Conservation (phyloP, 1,284 basidiomycete species). For the Ganoderma resinaceum region DNA sequence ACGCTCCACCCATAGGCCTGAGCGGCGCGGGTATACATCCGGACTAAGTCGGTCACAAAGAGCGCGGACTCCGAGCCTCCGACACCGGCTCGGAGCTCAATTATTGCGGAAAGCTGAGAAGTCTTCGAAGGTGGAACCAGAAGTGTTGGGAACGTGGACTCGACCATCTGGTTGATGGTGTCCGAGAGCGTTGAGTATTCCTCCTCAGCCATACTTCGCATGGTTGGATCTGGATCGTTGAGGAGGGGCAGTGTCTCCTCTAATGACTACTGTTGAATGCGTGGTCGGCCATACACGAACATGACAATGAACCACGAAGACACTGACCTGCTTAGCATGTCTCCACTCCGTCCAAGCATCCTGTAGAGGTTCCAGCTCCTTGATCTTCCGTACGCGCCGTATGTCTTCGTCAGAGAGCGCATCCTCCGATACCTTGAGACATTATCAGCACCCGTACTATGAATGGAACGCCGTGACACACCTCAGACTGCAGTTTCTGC, state of each 20-base stretch:
- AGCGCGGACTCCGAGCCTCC: slow-evolving; percentile 91
- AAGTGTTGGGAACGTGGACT: slow-evolving; percentile 67
- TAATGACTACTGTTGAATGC: slow-evolving; percentile 59
- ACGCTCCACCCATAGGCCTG: slow-evolving; percentile 59
- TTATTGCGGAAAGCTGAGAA: slow-evolving; percentile 73
- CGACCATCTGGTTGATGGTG: slow-evolving; percentile 56
- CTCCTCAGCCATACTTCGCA: slow-evolving; percentile 78
- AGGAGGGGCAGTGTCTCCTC: slow-evolving; percentile 70
- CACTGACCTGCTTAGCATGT: slow-evolving; percentile 50
- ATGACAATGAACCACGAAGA: neutral
- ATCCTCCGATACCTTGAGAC: slow-evolving; percentile 39
- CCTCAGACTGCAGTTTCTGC: slow-evolving; percentile 36
- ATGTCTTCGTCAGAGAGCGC: slow-evolving; percentile 48
- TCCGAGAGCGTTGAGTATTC: slow-evolving; percentile 67
- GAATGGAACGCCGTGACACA: slow-evolving; percentile 7
- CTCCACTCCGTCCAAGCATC: slow-evolving; percentile 59
- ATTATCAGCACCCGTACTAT: neutral
- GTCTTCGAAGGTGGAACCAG: slow-evolving; percentile 79
- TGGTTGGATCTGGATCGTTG: slow-evolving; percentile 74
- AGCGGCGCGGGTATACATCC: slow-evolving; percentile 86
- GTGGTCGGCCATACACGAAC: slow-evolving; percentile 15
- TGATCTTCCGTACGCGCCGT: slow-evolving; percentile 50
- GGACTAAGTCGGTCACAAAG: slow-evolving; percentile 81
- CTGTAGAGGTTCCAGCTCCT: slow-evolving; percentile 59
- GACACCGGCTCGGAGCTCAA: slow-evolving; percentile 94